Evolutionary conservation across 106 monocot genomes (phyloP).

Genomic region (Platanthera guangdongensis): DNA sequence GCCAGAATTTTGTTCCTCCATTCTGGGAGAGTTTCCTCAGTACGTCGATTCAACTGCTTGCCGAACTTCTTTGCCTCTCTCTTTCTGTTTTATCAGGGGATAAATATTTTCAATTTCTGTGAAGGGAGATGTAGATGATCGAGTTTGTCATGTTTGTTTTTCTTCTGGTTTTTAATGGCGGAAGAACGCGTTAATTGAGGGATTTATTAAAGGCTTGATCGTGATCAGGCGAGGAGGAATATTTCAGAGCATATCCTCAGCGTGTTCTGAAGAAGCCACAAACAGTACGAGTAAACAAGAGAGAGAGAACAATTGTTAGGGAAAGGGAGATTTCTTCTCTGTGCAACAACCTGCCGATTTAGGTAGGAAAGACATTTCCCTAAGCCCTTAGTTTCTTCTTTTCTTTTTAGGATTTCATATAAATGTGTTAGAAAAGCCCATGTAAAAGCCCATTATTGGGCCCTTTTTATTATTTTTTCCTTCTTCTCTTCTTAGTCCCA

Average conservation of each 20-base stretch:
- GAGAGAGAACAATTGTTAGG: too few relatives aligned
- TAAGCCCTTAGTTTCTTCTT: too few relatives aligned
- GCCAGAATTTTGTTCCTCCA: slow-evolving; percentile 78
- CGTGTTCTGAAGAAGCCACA: background rate
- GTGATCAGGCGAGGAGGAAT: slow-evolving; percentile 6
- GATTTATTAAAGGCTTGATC: background rate
- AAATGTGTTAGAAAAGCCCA: too few relatives aligned
- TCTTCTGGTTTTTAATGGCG: background rate
- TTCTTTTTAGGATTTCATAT: too few relatives aligned
- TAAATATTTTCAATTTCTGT: too few relatives aligned
- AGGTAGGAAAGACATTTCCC: too few relatives aligned
- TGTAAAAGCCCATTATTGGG: too few relatives aligned
- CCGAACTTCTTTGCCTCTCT: slow-evolving; percentile 72
- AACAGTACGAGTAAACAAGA: too few relatives aligned
- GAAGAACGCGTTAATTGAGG: background rate
- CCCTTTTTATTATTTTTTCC: too few relatives aligned
- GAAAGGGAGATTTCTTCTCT: too few relatives aligned
- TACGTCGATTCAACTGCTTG: slow-evolving; percentile 70
- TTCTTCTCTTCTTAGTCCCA: too few relatives aligned
- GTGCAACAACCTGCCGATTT: too few relatives aligned
- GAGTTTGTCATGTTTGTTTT: background rate
- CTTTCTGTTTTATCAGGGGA: background rate
- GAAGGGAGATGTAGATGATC: background rate
- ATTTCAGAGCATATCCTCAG: slow-evolving; percentile 20
- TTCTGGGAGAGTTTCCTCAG: slow-evolving; percentile 68